Evolutionary conservation across 139 green algal species (phyloP).

Genomic region (Chlorella sp.): DNA sequence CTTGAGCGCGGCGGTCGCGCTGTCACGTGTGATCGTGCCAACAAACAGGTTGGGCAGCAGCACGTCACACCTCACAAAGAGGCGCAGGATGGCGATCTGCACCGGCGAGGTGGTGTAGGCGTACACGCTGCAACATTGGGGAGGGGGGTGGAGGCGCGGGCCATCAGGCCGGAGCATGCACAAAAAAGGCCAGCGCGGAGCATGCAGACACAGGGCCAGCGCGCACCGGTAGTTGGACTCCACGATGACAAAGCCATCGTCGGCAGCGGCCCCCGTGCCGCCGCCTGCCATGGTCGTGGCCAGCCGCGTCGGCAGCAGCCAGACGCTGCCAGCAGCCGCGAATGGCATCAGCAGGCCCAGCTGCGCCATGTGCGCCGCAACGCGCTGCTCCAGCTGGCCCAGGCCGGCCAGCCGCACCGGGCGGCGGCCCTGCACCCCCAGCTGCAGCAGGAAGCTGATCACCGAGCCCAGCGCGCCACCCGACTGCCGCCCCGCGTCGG

Average conservation of each 20-base stretch:
- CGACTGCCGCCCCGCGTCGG: slow-evolving; percentile 30
- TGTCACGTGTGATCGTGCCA: slow-evolving; percentile 79
- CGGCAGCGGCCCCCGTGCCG: neutral
- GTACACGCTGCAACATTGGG: slow-evolving; percentile 69
- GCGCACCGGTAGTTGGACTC: slow-evolving; percentile 85
- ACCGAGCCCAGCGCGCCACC: slow-evolving; percentile 17
- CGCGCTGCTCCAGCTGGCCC: slow-evolving; percentile 38
- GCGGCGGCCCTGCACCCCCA: slow-evolving; percentile 72
- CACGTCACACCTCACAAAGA: slow-evolving; percentile 79
- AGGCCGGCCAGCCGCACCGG: slow-evolving; percentile 50
- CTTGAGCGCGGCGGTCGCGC: slow-evolving; percentile 61
- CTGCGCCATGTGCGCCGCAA: slow-evolving; percentile 77
- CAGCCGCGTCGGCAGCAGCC: slow-evolving; percentile 66
- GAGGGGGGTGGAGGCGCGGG: neutral
- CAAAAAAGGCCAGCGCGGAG: neutral
- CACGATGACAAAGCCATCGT: slow-evolving; percentile 77
- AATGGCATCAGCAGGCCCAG: slow-evolving; percentile 73
- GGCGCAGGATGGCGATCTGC: slow-evolving; percentile 67
- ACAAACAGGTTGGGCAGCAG: slow-evolving; percentile 91
- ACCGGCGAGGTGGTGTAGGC: slow-evolving; percentile 78
- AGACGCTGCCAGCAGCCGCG: slow-evolving; percentile 5
- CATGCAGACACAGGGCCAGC: neutral
- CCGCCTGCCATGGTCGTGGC: slow-evolving; percentile 46
- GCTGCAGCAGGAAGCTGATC: slow-evolving; percentile 82
- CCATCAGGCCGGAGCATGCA: neutral